Base-by-base conservation (phyloP, 768 basidiomycete species). In the Neoboletus subvelutipes region DNA sequence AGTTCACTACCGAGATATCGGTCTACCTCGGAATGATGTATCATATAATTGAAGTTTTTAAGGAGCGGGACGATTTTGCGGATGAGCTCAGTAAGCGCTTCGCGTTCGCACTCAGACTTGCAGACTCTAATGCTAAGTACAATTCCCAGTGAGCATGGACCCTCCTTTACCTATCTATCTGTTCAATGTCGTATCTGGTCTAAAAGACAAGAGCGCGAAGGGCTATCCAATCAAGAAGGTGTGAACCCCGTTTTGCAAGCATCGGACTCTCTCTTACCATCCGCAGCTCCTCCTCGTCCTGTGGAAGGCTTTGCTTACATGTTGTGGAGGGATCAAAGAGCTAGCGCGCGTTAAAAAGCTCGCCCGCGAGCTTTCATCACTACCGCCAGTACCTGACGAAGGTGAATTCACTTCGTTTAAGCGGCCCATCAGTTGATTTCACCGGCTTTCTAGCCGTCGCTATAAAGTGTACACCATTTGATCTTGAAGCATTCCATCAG, bases 191-290 rank as follows among this genome's bases (percentile, higher is more conserved):
- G 87, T 98, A n/a, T 87, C 93, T 24, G 86, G 87, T 41, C 76
- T 98, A 41, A 86, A 92, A 62, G 96, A 98, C 71, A 93, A 94
- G 75, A 90, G 89, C 67, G 90, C 93, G 2, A 94, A 92, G 67
- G 92, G 92, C 6, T 99, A 97, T 73, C 97, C 97, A 0, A 90
- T 97, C 64, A 99, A 98, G 76, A 98, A 98, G 83, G 94, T 91
- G 51, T 22, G 70, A 47, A 29, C 20, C 36, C 39, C 37, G 46
- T 58, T 52, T 29, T 40, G 28, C 52, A 54, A 41, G 52, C 15
- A 3, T 3, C 22, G 8, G 47, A 39, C 49, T 39, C 12, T 39
- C 50, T 41, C 60, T 56, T 57, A 61, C 53, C 26, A 47, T 55
- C 37, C 48, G 10, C 65, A 97, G 95, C 84, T 98, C 4, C 82